Evolutionary conservation across 1,139 yeast species (phyloP).

Genomic region (Saccharomyces hybrid): DNA sequence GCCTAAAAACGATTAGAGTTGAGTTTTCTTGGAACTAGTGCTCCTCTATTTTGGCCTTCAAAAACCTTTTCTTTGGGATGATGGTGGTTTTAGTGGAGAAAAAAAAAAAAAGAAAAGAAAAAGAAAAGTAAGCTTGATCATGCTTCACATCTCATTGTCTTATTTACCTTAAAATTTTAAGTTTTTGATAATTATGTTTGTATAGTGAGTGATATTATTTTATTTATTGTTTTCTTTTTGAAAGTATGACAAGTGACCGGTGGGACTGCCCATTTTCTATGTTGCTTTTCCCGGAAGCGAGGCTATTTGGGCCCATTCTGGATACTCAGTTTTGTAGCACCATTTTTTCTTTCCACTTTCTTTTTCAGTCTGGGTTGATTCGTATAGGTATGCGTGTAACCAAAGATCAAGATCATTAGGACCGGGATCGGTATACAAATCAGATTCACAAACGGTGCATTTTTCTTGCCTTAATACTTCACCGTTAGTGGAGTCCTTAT

Average conservation of each 20-base stretch:
- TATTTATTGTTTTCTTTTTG: neutral
- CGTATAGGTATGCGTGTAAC: constrained; percentile 82
- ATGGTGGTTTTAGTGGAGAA: too few relatives aligned
- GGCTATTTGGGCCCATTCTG: constrained; percentile 63
- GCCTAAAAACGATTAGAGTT: too few relatives aligned
- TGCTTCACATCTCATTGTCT: neutral
- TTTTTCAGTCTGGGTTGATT: constrained; percentile 39
- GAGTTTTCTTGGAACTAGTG: too few relatives aligned
- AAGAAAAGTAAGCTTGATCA: neutral
- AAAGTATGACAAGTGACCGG: too few relatives aligned
- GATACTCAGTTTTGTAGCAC: constrained; percentile 75
- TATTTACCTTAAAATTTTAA: neutral
- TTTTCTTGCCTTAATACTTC: constrained; percentile 50
- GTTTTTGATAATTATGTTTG: neutral
- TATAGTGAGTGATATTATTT: neutral
- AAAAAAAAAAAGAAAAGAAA: neutral
- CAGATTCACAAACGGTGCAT: constrained; percentile 66
- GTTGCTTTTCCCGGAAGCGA: neutral
- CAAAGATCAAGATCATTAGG: constrained; percentile 77
- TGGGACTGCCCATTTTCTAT: neutral
- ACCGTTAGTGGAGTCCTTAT: constrained; percentile 44
- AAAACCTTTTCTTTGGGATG: too few relatives aligned
- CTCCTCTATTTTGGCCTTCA: too few relatives aligned
- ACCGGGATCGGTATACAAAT: constrained; percentile 79
- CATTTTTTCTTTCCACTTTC: constrained; percentile 35